Evolutionary conservation across 2,329 filamentous ascomycete species (phyloP), one percentile per base, ranked within the genome.

Genomic region (Purpureocillium takamizusanense): DNA sequence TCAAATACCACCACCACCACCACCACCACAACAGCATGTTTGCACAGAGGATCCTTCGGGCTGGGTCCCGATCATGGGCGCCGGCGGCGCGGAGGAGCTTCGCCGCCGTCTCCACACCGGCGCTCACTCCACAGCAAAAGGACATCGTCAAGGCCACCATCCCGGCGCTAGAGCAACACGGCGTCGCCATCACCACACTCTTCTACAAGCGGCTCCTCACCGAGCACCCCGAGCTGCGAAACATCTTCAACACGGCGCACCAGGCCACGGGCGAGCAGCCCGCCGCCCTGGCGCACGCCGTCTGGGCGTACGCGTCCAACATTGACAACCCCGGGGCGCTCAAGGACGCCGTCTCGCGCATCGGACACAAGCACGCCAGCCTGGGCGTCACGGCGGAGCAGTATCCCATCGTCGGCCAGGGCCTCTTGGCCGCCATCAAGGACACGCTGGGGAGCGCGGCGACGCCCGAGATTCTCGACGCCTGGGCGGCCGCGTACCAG

Each of bases 401-500:
- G 41, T 86, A 86, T 56, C 64, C 69, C 21, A 70, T 83, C 29
- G 79, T 86, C 1, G 81, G 76, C 36, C 72, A 74, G 47, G 75
- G 79, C 51, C 66, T 86, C 2, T 64, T 86, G 31, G 67, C 68
- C 23, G 76, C 81, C 1, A 81, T 86, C 63, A 68, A 66, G 18
- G 64, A 72, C 21, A 72, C 85, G 0, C 69, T 86, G 1, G 81
- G 81, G 4, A 66, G 69, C 5, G 74, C 71, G 13, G 72, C 80
- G 57, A 84, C 78, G 2, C 60, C 68, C 0, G 72, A 78, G 10
- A 68, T 83, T 16, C 66, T 74, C 38, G 65, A 72, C 4, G 81
- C 81, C 10, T 86, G 82, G 82, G 70, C 62, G 3, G 70, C 73
- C 27, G 82, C 81, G 2, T 86, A 86, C 60, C 76, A 72, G 70